A percentile compares a stretch with the other conserved stretches of the same genome.
phyloP scores from a whole-genome alignment of 2,329 filamentous ascomycete species.

The Botryotinia globosa region DNA sequence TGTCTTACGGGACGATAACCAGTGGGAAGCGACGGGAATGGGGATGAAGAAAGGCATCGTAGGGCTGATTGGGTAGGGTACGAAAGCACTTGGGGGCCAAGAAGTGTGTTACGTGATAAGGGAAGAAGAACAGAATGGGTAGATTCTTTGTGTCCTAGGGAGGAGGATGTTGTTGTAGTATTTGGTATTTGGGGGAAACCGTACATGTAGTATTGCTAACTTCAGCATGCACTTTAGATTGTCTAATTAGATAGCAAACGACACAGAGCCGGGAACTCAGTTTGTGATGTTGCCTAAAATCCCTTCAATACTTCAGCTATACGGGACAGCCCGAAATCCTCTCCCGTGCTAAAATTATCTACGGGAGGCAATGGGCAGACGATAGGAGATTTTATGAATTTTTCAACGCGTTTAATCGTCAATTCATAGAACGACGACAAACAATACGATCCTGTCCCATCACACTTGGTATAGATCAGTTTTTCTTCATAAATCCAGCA shows the following conservation, averaged over 20 bases:
- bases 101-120: constrained; percentile 1
- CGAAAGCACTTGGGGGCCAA: background rate
- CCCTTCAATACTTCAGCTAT: background rate
- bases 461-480: too few species aligned
- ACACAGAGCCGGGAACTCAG: background rate
- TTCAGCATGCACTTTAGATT: background rate
- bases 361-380: background rate
- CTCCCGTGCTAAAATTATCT: background rate
- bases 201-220: background rate
- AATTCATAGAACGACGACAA: background rate
- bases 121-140: background rate
- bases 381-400: too few species aligned
- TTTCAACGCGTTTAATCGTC: background rate
- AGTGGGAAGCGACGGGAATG: background rate
- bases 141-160: background rate
- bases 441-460: background rate
- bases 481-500: background rate
- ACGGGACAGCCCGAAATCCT: background rate
- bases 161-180: background rate
- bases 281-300: background rate
- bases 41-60: background rate
- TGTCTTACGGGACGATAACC: background rate
- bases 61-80: constrained; percentile 10
- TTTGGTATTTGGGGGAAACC: background rate
- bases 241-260: background rate